Base-by-base conservation (phyloP, 1,284 basidiomycete species). In the Ceratobasidium papillatum region DNA sequence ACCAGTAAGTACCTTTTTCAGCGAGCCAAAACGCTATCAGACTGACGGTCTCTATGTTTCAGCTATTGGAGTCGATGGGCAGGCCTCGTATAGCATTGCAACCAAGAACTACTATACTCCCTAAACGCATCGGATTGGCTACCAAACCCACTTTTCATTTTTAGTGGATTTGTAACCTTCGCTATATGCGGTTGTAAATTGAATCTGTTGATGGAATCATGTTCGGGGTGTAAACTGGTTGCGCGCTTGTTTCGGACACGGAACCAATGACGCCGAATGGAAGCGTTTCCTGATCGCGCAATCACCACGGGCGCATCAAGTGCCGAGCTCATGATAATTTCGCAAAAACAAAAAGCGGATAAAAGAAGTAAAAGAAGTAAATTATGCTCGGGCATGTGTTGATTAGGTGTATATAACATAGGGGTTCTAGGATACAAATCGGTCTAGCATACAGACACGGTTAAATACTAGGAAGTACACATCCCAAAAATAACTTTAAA, bases 391-490 rank as follows among this genome's bases (percentile, higher is more conserved):
- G 30, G 54, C 54, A 56, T 56, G 54, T 19, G 30, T 34, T 61
- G 68, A 71, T 71, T 71, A 59, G 27, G 17, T 14, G 54, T 61
- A 56, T 38, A 61, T 61, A 17, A 52, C 49, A 34, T 17, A 34
- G 25, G 54, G 54, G 14, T 56, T 56, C 54, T 54, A 71, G 9
- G 52, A 71, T 71, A 47, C 59, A 61, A 41, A 43, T 7, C 34
- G 41, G 59, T 61, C 34, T 41, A 61, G 41, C 59, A 61, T 56
- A 56, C 54, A 61, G 36, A 22, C 41, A 25, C 59, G 8, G n/a
- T 27, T 41, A 61, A 61, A 61, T 43, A 56, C 30, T 71, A 71
- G 25, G 19, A 52, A 61, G 45, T 61, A 58, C 54, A 71, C 25
- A 52, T 25, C 56, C 68, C 56, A 49, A 52, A 34, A 69, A 56